Evolutionary conservation across 768 basidiomycete species (phyloP).

Genomic region (Leccinum obscurum): DNA sequence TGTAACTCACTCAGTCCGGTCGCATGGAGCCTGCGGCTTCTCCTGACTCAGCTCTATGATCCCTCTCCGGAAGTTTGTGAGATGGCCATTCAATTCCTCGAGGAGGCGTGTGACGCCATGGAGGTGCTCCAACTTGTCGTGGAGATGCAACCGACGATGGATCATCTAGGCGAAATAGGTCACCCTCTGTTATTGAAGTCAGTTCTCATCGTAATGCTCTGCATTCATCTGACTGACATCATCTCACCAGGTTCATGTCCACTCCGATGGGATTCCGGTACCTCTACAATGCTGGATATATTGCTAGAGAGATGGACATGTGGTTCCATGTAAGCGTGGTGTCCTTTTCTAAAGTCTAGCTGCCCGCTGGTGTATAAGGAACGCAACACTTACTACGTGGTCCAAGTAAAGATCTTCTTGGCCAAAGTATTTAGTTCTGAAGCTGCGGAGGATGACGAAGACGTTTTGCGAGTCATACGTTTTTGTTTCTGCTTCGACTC

Average conservation of each 20-base stretch:
- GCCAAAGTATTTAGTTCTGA: slow-evolving; percentile 68
- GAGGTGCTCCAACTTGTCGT: slow-evolving; percentile 88
- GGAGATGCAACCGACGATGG: slow-evolving; percentile 91
- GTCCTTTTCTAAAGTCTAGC: background rate
- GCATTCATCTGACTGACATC: slow-evolving; percentile 2
- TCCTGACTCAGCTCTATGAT: slow-evolving; percentile 96
- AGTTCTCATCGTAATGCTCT: slow-evolving; percentile 21
- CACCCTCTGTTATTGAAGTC: slow-evolving; percentile 87
- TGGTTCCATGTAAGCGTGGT: slow-evolving; percentile 82
- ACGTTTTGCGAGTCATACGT: slow-evolving; percentile 46
- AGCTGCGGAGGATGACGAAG: slow-evolving; percentile 64
- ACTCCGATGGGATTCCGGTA: slow-evolving; percentile 92
- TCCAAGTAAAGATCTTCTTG: slow-evolving; percentile 91
- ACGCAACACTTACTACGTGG: slow-evolving; percentile 89
- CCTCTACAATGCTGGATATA: slow-evolving; percentile 88
- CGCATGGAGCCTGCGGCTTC: slow-evolving; percentile 86
- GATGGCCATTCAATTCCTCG: slow-evolving; percentile 83
- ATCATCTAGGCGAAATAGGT: slow-evolving; percentile 92
- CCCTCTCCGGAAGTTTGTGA: slow-evolving; percentile 88
- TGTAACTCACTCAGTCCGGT: slow-evolving; percentile 61
- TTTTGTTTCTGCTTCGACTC: background rate
- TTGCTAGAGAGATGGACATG: slow-evolving; percentile 91
- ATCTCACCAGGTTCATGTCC: slow-evolving; percentile 77
- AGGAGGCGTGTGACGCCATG: slow-evolving; percentile 85
- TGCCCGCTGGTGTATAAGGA: slow-evolving; percentile 54